Conservation (phyloP, 2,329 filamentous ascomycete species). For the Fusarium pseudograminearum region DNA sequence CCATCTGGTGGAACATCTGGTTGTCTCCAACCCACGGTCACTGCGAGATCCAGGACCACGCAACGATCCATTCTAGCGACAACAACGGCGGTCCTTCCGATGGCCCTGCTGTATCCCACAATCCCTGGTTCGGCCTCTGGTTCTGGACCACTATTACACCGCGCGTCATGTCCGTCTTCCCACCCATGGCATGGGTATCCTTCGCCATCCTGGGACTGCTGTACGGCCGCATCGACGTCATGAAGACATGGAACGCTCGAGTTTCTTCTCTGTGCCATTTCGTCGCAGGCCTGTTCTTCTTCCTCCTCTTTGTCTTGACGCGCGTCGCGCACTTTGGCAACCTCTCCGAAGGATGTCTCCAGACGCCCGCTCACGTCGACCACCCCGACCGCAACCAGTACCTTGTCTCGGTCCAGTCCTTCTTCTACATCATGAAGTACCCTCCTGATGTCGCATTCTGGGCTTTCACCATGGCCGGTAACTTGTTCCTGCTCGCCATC, state of each 20-base stretch:
- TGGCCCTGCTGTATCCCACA: constrained; percentile 31
- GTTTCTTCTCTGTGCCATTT: constrained; percentile 48
- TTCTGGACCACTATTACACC: constrained; percentile 52
- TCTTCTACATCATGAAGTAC: constrained; percentile 62
- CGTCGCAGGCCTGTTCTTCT: constrained; percentile 48
- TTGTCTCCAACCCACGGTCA: constrained; percentile 56
- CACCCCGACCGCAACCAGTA: constrained; percentile 55
- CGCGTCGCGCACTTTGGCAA: constrained; percentile 58
- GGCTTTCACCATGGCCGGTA: constrained; percentile 56
- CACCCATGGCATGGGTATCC: constrained; percentile 61
- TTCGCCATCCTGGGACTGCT: constrained; percentile 60
- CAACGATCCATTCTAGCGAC: background rate
- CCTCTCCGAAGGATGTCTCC: constrained; percentile 58
- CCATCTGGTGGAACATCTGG: constrained; percentile 63
- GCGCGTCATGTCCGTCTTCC: constrained; percentile 56
- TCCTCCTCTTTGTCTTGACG: constrained; percentile 56
- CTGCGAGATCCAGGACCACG: constrained; percentile 46
- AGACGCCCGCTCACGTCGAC: constrained; percentile 53
- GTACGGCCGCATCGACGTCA: constrained; percentile 56
- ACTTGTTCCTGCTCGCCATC: constrained; percentile 55
- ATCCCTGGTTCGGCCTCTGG: constrained; percentile 54
- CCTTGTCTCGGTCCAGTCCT: constrained; percentile 55
- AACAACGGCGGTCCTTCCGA: background rate
- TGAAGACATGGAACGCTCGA: constrained; percentile 49
- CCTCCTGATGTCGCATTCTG: constrained; percentile 62